A percentile compares a stretch with the other conserved stretches of the same genome.
phyloP scores from a whole-genome alignment of 2,329 filamentous ascomycete species.

The Fusarium verrucosum region DNA sequence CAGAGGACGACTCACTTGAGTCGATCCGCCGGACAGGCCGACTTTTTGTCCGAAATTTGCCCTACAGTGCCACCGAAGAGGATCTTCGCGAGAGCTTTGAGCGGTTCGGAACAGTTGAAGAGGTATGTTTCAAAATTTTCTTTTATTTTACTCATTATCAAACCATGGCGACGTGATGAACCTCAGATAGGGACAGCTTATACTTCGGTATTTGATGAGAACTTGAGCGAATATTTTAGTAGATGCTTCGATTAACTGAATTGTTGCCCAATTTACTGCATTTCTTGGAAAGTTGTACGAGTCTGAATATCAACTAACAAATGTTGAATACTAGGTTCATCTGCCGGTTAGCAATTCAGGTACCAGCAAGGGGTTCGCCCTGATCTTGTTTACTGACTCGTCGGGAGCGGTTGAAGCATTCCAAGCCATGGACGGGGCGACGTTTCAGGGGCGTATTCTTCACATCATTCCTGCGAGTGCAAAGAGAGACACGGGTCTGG shows the following conservation, averaged over 20 bases:
- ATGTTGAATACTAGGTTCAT: slow-evolving; percentile 73
- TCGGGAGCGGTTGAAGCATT: slow-evolving; percentile 82
- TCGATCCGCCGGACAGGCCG: slow-evolving; percentile 75
- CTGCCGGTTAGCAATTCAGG: slow-evolving; percentile 78
- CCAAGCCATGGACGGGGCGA: slow-evolving; percentile 79
- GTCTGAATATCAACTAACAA: slow-evolving; percentile 42
- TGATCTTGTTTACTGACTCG: slow-evolving; percentile 79
- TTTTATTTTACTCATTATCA: slow-evolving; percentile 15
- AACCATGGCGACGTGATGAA: slow-evolving; percentile 79
- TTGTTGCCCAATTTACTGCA: slow-evolving; percentile 44
- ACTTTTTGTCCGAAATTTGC: slow-evolving; percentile 88
- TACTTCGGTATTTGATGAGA: slow-evolving; percentile 91
- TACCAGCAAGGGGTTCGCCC: slow-evolving; percentile 87
- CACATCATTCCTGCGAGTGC: slow-evolving; percentile 87
- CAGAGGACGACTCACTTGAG: slow-evolving; percentile 45
- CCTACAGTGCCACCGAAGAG: slow-evolving; percentile 80
- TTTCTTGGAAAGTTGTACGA: slow-evolving; percentile 33
- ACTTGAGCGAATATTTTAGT: slow-evolving; percentile 98
- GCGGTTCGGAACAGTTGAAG: slow-evolving; percentile 79
- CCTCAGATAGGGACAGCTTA: slow-evolving; percentile 99
- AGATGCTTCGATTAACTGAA: slow-evolving; percentile 96
- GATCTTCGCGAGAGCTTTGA: slow-evolving; percentile 79
- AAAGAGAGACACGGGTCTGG: slow-evolving; percentile 82
- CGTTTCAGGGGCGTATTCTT: slow-evolving; percentile 90
- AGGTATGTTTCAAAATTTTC: slow-evolving; percentile 71